A percentile compares a stretch with the other conserved stretches of the same genome.
Evolutionary conservation across 495 filamentous ascomycete genomes (phyloP).

Genomic region (Thermochaetoides thermophila): DNA sequence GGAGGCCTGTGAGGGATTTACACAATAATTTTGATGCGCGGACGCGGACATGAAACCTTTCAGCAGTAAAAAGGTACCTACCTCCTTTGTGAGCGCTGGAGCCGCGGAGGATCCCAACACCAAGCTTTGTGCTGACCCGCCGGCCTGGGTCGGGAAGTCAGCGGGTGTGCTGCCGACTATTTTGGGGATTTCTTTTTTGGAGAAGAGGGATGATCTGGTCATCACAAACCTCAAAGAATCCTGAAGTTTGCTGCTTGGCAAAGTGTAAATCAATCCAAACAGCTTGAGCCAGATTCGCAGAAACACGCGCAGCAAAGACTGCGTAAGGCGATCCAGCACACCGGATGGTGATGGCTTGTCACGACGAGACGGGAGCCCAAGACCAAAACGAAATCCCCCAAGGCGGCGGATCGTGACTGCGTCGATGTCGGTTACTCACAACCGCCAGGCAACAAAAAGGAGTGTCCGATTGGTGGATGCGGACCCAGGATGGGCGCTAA

Average conservation of each 20-base stretch:
- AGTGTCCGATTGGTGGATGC: conserved; percentile 15
- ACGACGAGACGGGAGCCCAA: too few species aligned
- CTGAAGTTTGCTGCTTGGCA: neutral
- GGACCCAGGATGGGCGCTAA: conserved; percentile 20
- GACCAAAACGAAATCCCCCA: too few species aligned
- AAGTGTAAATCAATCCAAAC: neutral
- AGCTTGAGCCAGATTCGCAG: too few species aligned
- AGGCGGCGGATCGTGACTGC: conserved; percentile 15
- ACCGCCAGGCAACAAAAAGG: conserved; percentile 10
- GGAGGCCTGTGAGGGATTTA: too few species aligned
- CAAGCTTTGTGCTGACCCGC: too few species aligned
- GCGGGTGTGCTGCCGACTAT: neutral
- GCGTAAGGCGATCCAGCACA: conserved; percentile 3
- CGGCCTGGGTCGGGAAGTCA: too few species aligned
- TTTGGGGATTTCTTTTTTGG: neutral
- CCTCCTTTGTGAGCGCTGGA: too few species aligned
- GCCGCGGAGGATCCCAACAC: too few species aligned
- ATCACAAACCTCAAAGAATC: neutral
- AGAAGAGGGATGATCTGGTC: neutral
- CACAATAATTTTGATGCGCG: too few species aligned
- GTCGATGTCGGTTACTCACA: conserved; percentile 17
- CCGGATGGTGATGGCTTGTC: conserved; percentile 4
- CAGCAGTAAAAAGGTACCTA: too few species aligned
- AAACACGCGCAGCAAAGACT: neutral
- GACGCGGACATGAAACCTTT: too few species aligned